Base-by-base conservation (phyloP, 2,329 filamentous ascomycete genomes). In the Tolypocladium inflatum region DNA sequence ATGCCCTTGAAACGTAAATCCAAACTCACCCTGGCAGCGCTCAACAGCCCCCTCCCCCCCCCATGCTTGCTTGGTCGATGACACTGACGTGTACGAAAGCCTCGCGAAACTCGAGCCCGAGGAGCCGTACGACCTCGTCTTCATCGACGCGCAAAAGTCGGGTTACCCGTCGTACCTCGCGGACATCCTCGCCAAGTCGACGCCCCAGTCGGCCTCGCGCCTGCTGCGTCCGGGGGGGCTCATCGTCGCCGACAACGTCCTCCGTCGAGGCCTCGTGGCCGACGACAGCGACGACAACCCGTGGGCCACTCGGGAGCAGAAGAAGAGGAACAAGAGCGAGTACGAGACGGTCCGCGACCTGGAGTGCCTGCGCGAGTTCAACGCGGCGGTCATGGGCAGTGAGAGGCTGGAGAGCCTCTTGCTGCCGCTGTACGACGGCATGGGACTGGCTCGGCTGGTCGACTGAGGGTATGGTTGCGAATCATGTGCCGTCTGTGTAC, bases 231-330 rank as follows among this genome's bases (percentile, higher is more conserved):
- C 70, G 8, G 76, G 74, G 17, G 78, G 77, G 3, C 64, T 81
- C 55, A 75, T 82, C 59, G 69, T 81, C 5, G 78, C 76, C 1
- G 80, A 82, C 65, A 82, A 82, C 58, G 71, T 78, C 54, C 72
- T 82, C 38, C 74, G 74, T 3, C 67, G 70, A 2, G 78, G 71
- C 10, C 68, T 79, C 7, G 74, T 81, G 4, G 78, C 75, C 8
- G 67, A 71, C 56, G 68, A 69, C 30, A 69, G 68, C 59, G 63
- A 68, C 13, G 69, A 69, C 15, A 75, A 76, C 61, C 74, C 74
- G 42, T 67, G 57, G 59, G 61, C 60, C 57, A 57, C 55, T 33
- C 17, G 55, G 26, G 62, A 57, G 42, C 57, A 26, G 45, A 59
- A 58, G 57, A 42, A 56, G 17, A 57, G 51, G 21, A 21, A 61